Conservation (phyloP, 768 basidiomycete species). For the Cytidiella melzeri region DNA sequence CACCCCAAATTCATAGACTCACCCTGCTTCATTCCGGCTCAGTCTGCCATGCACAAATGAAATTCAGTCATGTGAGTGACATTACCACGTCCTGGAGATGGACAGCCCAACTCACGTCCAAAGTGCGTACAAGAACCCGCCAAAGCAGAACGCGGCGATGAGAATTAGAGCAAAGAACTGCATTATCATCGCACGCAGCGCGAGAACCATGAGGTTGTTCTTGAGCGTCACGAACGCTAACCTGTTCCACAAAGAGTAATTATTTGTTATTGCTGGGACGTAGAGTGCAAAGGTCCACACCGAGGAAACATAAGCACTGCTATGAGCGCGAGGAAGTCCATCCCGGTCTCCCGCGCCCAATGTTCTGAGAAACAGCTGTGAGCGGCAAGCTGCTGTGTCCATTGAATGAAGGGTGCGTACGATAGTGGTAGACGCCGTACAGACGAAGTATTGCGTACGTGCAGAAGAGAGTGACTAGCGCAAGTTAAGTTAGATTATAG, state of each 20-base stretch:
- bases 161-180: conserved; percentile 84
- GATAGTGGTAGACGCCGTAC: conserved; percentile 67
- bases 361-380: conserved; percentile 36
- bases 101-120: conserved; percentile 74
- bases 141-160: conserved; percentile 86
- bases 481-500: not conserved
- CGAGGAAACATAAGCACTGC: conserved; percentile 90
- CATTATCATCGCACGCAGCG: conserved; percentile 85
- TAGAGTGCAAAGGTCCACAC: conserved; percentile 25
- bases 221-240: conserved; percentile 88
- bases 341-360: conserved; percentile 66
- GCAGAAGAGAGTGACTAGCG: conserved; percentile 66
- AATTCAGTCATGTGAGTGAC: not conserved
- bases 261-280: not conserved
- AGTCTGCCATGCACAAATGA: conserved; percentile 43
- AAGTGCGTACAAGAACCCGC: conserved; percentile 87
- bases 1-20: conserved; percentile 23
- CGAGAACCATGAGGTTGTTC: conserved; percentile 73
- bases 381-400: too few relatives aligned
- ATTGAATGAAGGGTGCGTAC: conserved; percentile 43
- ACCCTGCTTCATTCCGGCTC: conserved; percentile 56
- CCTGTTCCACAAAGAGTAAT: conserved; percentile 30
- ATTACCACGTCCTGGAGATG: too few relatives aligned
- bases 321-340: conserved; percentile 82
- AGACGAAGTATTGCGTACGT: conserved; percentile 72